Base-by-base conservation (phyloP, 2,329 filamentous ascomycete species). In the Dryadomyces quercus-mongolicae region DNA sequence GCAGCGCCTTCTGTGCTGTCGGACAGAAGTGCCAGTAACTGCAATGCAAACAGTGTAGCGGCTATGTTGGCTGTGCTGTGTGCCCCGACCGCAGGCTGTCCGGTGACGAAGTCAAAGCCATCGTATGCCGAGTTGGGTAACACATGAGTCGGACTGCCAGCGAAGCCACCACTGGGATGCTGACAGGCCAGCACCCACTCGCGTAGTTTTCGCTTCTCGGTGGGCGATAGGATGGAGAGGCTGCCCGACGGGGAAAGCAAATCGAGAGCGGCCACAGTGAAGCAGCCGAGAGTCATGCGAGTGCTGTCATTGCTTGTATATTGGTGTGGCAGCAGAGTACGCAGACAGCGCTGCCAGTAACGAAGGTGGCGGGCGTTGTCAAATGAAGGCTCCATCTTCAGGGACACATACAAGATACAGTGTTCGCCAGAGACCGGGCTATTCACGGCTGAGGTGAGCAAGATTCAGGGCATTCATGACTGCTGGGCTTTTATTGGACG, bases 291-390 rank as follows among this genome's bases (percentile, higher is more conserved):
- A 5, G 86, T 86, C 74, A 97, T 86, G 63, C 93, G 90, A 63
- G 85, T 92, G 61, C 89, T 89, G 71, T 98, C 93, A 67, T 86
- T 93, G 66, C 83, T 77, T 16, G 88, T 94, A 73, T 97, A 98
- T 58, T 81, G 77, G 48, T 83, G 78, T 0, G 93, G 93, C 7
- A 98, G 82, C 58, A 85, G 78, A 22, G 84, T 85, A 66, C 85
- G 86, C 60, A 93, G 78, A 67, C 92, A 96, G 65, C 91, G 84
- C 60, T 90, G 81, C 85, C 91, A 98, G 77, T 96, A 98, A 65
- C 86, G 88, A 66, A 93, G 74, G 67, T 98, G 93, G 55, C 76
- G 78, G 49, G 79, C 73, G 55, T 75, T 80, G 64, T 86, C 73
- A 58, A 86, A 70, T 22, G 65, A 61, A 3, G 68, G 63, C 9